Base-by-base conservation (phyloP, 345 rosid species). In the Salix arbutifolia region DNA sequence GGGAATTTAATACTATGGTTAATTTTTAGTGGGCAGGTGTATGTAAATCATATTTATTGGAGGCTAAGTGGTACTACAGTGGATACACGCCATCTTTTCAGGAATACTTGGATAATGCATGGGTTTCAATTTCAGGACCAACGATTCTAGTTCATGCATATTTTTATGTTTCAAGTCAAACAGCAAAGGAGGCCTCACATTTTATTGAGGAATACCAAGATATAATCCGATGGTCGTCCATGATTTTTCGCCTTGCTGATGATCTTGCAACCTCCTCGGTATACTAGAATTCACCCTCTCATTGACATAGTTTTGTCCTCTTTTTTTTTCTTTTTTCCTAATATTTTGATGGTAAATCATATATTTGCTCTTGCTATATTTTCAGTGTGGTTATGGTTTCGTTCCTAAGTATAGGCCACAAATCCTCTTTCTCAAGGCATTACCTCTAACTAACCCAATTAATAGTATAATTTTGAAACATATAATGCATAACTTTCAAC, bases 91-190 rank as follows among this genome's bases (percentile, higher is more conserved):
- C 93, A 26, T 69, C 62, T 5, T 11, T 84, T 0, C 18, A 80
- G 65, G 90, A 86, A 52, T 90, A 87, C 74, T 72, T 87, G 28
- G 79, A 86, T 35, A 85, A 82, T 70, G 86, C 77, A 7, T 80
- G 83, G 85, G 18, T 81, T 60, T 86, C 93, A 12, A 46, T 81
- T 18, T 18, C 81, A 0, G 85, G 18, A n/a, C 80, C 87, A 1
- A 6, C 75, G 0, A 31, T 76, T 9, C 35, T 84, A 18, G 53
- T 73, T 13, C 87, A 88, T 46, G 69, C 76, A 21, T 78, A 76
- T 38, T 65, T 72, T 66, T 35, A 71, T 17, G 12, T 53, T 12
- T 61, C 76, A 31, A 77, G 73, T 60, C 79, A 69, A 72, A 4
- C 80, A 11, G 71, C 81, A 8, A 19, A 79, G 23, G 60, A 85